Percentiles rank a stretch among this genome's conserved stretches.
phyloP scores from a whole-genome alignment of 108 stramenopile genomes.

The Poteriospumella lacustris region DNA sequence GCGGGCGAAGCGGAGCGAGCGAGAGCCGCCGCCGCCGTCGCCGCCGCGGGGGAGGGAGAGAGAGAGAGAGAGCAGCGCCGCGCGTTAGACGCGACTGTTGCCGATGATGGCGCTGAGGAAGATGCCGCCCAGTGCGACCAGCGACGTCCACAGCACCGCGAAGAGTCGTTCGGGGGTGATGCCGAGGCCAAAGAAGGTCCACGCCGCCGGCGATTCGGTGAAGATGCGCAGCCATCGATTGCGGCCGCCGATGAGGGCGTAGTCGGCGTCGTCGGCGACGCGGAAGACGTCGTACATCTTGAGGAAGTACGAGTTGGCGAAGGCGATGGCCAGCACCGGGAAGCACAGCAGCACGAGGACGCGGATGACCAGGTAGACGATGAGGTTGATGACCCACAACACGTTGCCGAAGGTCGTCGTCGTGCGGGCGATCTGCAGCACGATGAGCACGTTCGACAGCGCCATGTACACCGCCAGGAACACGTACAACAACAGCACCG shows the following conservation, averaged over 20 bases:
- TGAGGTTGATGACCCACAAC: too few relatives aligned
- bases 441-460: neutral
- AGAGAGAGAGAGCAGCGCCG: too few relatives aligned
- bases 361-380: neutral
- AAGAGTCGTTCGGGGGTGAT: neutral
- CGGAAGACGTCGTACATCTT: neutral
- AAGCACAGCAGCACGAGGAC: neutral
- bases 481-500: too few relatives aligned
- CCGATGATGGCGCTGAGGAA: too few relatives aligned
- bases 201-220: neutral
- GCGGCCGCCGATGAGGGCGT: neutral
- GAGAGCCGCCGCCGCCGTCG: too few relatives aligned
- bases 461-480: neutral
- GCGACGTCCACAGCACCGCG: neutral
- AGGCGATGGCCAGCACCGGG: neutral
- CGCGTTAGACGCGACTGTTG: too few relatives aligned
- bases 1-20: too few relatives aligned
- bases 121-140: neutral
- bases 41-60: too few relatives aligned
- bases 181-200: neutral
- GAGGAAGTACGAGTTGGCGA: neutral
- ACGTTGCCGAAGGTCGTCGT: neutral
- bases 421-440: too few relatives aligned
- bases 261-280: neutral
- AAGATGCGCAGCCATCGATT: neutral